These are phyloP conservation scores for Globisporangium orthogonon DNA, from an alignment of 352 stramenopile genomes.

Conservation along the genomic window DNA sequence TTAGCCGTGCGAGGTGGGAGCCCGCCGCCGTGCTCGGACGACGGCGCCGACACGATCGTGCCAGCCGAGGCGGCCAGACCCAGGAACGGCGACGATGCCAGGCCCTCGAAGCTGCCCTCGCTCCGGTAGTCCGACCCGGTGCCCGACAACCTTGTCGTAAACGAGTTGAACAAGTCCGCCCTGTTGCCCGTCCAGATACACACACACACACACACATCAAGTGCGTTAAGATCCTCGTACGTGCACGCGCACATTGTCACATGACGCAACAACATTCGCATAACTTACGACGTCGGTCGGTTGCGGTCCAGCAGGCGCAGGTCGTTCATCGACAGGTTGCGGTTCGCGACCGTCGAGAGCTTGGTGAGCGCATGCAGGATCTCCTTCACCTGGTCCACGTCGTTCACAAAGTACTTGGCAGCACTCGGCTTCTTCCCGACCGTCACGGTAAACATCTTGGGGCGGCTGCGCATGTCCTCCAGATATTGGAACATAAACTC, in stretches of 20 bases:
- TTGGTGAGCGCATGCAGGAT: slow-evolving; percentile 87
- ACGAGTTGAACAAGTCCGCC: slow-evolving; percentile 19
- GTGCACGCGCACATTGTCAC: background rate
- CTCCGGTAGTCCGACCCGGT: slow-evolving; percentile 34
- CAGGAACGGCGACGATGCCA: slow-evolving; percentile 29
- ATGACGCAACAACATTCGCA: background rate
- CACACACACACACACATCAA: background rate
- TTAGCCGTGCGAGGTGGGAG: slow-evolving; percentile 31
- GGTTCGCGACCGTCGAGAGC: slow-evolving; percentile 75
- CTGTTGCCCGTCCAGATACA: slow-evolving; percentile 5
- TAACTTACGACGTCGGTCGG: slow-evolving; percentile 35
- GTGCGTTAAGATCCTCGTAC: background rate
- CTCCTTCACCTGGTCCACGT: slow-evolving; percentile 95
- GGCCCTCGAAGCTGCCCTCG: slow-evolving; percentile 38
- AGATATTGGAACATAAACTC: slow-evolving; percentile 96
- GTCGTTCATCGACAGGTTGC: slow-evolving; percentile 84
- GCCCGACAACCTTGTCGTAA: slow-evolving; percentile 16
- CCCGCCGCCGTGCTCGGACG: slow-evolving; percentile 16
- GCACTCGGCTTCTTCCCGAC: slow-evolving; percentile 98
- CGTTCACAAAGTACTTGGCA: slow-evolving; percentile 97
- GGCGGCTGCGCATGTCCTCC: slow-evolving; percentile 53
- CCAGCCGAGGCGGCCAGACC: slow-evolving; percentile 9
- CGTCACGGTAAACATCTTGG: slow-evolving; percentile 93
- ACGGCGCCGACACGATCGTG: slow-evolving; percentile 18
- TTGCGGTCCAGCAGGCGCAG: slow-evolving; percentile 63